phyloP scores from a whole-genome alignment of 768 basidiomycete genomes.

The Porpolomopsis calyptriformis region DNA sequence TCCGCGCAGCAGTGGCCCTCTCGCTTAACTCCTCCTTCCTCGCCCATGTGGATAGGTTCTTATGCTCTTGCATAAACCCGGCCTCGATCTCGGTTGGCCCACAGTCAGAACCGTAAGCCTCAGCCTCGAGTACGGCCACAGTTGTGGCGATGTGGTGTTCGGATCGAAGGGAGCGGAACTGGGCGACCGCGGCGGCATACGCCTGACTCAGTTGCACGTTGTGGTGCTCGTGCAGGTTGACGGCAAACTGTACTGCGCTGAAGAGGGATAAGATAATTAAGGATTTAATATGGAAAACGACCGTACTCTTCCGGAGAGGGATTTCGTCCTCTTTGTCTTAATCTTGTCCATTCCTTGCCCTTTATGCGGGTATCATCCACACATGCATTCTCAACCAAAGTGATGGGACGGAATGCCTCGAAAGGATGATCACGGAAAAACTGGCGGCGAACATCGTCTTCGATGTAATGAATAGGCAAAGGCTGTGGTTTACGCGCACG shows the following conservation, averaged over 20 bases:
- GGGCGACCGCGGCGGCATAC: slow-evolving; percentile 66
- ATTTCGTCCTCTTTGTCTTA: slow-evolving; percentile 73
- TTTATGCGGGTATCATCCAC: slow-evolving; percentile 48
- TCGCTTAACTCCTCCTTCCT: slow-evolving; percentile 45
- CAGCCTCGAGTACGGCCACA: slow-evolving; percentile 74
- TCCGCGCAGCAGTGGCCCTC: slow-evolving; percentile 52
- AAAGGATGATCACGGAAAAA: slow-evolving; percentile 97
- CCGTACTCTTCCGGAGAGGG: slow-evolving; percentile 88
- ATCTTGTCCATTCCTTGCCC: slow-evolving; percentile 62
- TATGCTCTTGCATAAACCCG: slow-evolving; percentile 51
- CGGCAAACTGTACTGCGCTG: slow-evolving; percentile 73
- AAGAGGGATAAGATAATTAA: background rate
- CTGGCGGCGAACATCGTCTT: slow-evolving; percentile 77
- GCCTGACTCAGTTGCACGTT: slow-evolving; percentile 59
- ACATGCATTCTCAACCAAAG: slow-evolving; percentile 59
- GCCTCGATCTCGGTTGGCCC: slow-evolving; percentile 48
- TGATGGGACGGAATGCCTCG: slow-evolving; percentile 77
- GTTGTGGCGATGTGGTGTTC: slow-evolving; percentile 69
- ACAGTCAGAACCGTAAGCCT: slow-evolving; percentile 60
- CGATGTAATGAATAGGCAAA: slow-evolving; percentile 59
- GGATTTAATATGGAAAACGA: background rate
- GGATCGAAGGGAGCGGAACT: slow-evolving; percentile 83
- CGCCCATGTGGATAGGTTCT: slow-evolving; percentile 49
- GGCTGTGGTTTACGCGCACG: slow-evolving; percentile 37
- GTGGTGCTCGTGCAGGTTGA: slow-evolving; percentile 65